Conservation (phyloP, 495 filamentous ascomycete genomes). For the Penicillium lagena region DNA sequence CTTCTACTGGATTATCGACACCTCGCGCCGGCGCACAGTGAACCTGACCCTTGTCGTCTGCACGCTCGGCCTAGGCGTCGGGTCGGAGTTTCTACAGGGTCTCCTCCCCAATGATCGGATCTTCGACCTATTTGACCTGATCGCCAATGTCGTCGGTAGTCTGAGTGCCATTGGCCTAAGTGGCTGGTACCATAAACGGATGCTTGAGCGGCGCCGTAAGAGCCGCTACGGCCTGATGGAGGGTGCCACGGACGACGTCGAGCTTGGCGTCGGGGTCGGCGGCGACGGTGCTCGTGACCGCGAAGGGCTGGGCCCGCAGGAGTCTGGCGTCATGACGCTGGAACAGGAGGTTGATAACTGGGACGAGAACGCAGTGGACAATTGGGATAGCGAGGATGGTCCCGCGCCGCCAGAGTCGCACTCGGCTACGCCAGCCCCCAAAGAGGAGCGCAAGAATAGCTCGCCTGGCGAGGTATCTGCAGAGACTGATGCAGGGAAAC, state of each 20-base stretch:
- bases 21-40: constrained; percentile 72
- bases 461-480: neutral
- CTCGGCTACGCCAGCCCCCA: constrained; percentile 12
- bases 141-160: constrained; percentile 83
- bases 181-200: constrained; percentile 87
- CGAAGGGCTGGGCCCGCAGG: constrained; percentile 51
- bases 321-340: constrained; percentile 46
- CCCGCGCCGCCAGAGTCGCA: constrained; percentile 8
- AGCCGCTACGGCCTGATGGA: constrained; percentile 64
- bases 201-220: constrained; percentile 82
- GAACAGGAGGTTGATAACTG: constrained; percentile 77
- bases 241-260: constrained; percentile 46
- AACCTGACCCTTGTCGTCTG: constrained; percentile 80
- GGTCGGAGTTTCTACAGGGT: constrained; percentile 80
- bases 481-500: constrained; percentile 8
- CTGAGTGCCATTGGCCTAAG: constrained; percentile 63
- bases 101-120: constrained; percentile 71
- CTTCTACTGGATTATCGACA: constrained; percentile 98
- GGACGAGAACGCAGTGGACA: constrained; percentile 74
- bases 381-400: constrained; percentile 61
- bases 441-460: constrained; percentile 7
- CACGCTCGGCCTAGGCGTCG: constrained; percentile 66
- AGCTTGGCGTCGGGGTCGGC: constrained; percentile 46
- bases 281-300: constrained; percentile 38
- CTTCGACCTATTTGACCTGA: constrained; percentile 81